Base-by-base conservation (phyloP, 192 early-diverging fungal species). In the Lobosporangium transversale region DNA sequence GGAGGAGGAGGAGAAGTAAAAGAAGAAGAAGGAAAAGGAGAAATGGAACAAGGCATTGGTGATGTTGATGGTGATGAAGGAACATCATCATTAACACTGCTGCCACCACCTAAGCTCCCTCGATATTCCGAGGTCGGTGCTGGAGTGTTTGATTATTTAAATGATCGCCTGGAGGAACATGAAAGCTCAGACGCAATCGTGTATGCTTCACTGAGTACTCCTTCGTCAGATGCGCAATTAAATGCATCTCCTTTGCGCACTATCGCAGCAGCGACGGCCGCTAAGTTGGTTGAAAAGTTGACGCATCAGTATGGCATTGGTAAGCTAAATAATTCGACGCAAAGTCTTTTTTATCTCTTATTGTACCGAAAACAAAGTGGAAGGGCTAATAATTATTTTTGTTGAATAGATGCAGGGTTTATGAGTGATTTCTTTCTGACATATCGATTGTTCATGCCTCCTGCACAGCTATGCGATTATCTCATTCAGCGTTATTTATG, bases 361-460 rank as follows among this genome's bases (percentile, higher is more conserved):
- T 30, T 14, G 1, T 24, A 14, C 23, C 23, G 11, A 50, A 12
- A 31, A 53, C 2, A 53, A 31, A 31, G 27, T 32, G 27, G 23
- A 29, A 44, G 18, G 48, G 57, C 31, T 37, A 35, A 2, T 50
- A 20, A 30, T 58, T 58, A 27, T 62, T 45, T 23, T 20, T 29
- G n/a, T 14, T 36, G 53, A 48, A 17, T 69, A 85, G 86, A 87
- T 37, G 62, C 67, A n/a, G 78, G 81, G 24, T 86, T 86, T 47
- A 48, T 84, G 20, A 45, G 73, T 27, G 84, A 85, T 44, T 88
- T 88, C 48, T 88, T 88, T 48, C 56, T 88, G 43, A 88, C 86
- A 6, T 88, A 74, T 35, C 81, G 86, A 6, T 63, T 83, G 24
- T 88, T 85, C 57, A 58, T 83, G 47, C 75, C 84, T 3, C 81